Base-by-base conservation (phyloP, 441 rosid species). In the Erodium texanum region DNA sequence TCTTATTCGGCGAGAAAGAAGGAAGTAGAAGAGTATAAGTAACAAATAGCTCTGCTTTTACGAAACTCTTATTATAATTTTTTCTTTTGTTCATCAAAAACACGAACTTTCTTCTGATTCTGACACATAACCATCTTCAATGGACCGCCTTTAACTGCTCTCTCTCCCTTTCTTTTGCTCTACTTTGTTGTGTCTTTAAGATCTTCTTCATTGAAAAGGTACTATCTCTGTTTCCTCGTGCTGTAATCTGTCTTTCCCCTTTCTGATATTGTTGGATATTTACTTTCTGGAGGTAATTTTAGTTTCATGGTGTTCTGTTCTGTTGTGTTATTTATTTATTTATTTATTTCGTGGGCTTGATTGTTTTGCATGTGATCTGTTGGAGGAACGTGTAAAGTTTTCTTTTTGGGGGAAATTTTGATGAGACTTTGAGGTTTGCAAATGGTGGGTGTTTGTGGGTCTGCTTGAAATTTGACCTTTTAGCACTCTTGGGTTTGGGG, bases 21-120 rank as follows among this genome's bases (percentile, higher is more conserved):
- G 89, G 87, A 80, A 81, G 93, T 77, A 79, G 87, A 86, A 71
- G 96, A 85, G 96, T 89, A 72, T 68, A 86, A 83, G 87, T 79
- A 84, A 85, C 71, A 80, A 75, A 85, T 75, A 68, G 75, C 86
- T 79, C 83, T 70, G 73, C 88, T 86, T 83, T 84, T 84, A 86
- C 64, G 64, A 23, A 59, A 59, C 64, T 59, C 64, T 59, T 32
- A 22, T 59, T 22, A 10, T 19, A 56, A 19, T 56, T 6, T 59
- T 23, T 23, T 20, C 20, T 59, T 12, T 56, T 59, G 32, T 59
- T 59, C 27, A 22, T 23, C 36, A 32, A 59, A 59, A 59, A 59
- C 64, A 59, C 64, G 23, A 23, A 23, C 64, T 59, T 59, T 59
- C 64, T 59, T 23, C 64, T 59, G 32, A 59, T 59, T 59, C 32